phyloP scores from a whole-genome alignment of 768 basidiomycete genomes.

The Nidularia pulvinata region DNA sequence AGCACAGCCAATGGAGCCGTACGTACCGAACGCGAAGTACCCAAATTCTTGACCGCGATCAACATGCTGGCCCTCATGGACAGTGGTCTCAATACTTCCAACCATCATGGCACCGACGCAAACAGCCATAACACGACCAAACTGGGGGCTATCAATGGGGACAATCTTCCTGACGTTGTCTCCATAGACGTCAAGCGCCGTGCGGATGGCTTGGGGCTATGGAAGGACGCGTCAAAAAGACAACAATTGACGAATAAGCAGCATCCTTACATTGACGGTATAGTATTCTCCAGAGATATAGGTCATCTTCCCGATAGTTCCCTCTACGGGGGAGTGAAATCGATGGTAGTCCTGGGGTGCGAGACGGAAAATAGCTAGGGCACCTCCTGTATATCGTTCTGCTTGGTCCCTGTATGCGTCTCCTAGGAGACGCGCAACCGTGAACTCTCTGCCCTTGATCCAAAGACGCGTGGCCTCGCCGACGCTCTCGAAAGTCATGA shows the following conservation, averaged over 20 bases:
- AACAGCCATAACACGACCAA: constrained; percentile 91
- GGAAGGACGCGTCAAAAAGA: background rate
- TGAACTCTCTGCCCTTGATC: constrained; percentile 98
- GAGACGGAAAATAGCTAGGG: constrained; percentile 86
- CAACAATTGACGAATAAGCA: background rate
- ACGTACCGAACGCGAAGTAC: constrained; percentile 92
- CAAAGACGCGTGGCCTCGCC: constrained; percentile 86
- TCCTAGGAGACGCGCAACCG: constrained; percentile 76
- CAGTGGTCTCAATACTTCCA: constrained; percentile 85
- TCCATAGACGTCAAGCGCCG: constrained; percentile 88
- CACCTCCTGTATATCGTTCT: constrained; percentile 76
- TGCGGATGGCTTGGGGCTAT: constrained; percentile 92
- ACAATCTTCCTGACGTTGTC: constrained; percentile 95
- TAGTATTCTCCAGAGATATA: constrained; percentile 93
- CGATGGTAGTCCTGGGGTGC: constrained; percentile 97
- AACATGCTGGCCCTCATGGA: constrained; percentile 81
- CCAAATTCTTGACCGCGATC: constrained; percentile 89
- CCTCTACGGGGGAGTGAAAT: constrained; percentile 88
- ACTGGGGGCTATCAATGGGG: constrained; percentile 86
- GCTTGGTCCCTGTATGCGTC: constrained; percentile 71
- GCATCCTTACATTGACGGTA: constrained; percentile 80
- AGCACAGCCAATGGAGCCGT: constrained; percentile 2
- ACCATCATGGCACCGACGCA: constrained; percentile 97
- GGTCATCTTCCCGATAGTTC: constrained; percentile 79
- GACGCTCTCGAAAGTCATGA: constrained; percentile 91